phyloP scores from a whole-genome alignment of 23 red algal species.

The Chondrus crispus region DNA sequence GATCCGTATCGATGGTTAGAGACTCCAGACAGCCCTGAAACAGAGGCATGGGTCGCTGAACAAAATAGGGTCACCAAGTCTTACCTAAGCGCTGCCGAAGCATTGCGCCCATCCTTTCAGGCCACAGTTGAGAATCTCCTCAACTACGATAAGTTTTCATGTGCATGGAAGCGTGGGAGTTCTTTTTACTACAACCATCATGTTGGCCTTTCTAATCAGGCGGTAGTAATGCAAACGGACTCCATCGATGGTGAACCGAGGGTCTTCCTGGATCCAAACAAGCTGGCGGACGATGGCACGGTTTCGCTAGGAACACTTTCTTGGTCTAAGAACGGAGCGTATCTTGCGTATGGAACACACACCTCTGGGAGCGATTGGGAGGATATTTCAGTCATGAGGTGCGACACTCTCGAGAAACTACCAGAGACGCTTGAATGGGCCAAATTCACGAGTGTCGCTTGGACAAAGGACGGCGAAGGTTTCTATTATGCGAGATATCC shows the following conservation, averaged over 20 bases:
- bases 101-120: slow-evolving; percentile 13
- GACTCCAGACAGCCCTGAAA: slow-evolving; percentile 64
- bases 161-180: slow-evolving; percentile 25
- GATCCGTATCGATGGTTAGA: slow-evolving; percentile 83
- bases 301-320: slow-evolving; percentile 44
- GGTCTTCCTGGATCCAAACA: slow-evolving; percentile 74
- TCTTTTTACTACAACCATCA: slow-evolving; percentile 57
- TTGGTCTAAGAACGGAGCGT: slow-evolving; percentile 47
- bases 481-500: slow-evolving; percentile 78
- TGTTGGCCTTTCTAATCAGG: slow-evolving; percentile 64
- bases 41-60: slow-evolving; percentile 35
- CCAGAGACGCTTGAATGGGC: slow-evolving; percentile 70
- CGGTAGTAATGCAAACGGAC: slow-evolving; percentile 51
- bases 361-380: slow-evolving; percentile 72
- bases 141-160: slow-evolving; percentile 69
- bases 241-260: slow-evolving; percentile 35
- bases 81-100: slow-evolving; percentile 34
- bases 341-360: slow-evolving; percentile 58
- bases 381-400: slow-evolving; percentile 54
- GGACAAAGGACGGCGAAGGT: slow-evolving; percentile 57
- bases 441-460: slow-evolving; percentile 71
- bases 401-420: slow-evolving; percentile 23
- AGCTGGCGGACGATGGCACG: slow-evolving; percentile 68
- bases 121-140: slow-evolving; percentile 24
- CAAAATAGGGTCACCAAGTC: slow-evolving; percentile 54